phyloP scores from a whole-genome alignment of 176 grass and related monocot genomes.

The Poa annua region DNA sequence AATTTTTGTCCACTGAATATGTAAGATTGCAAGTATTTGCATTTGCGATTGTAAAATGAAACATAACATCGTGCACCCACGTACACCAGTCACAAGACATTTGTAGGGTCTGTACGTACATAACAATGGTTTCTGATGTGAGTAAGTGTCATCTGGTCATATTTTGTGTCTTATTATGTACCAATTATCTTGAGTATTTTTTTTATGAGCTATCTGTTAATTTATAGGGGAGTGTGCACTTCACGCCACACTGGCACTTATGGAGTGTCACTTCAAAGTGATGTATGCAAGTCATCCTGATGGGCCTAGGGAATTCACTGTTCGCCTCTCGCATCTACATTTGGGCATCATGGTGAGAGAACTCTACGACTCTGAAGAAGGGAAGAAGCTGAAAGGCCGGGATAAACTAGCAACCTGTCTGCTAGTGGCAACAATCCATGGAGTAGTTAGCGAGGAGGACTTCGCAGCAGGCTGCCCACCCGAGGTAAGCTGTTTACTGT shows the following conservation, averaged over 20 bases:
- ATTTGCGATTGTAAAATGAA: too few relatives aligned
- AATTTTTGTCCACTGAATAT: too few relatives aligned
- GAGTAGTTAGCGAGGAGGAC: neutral
- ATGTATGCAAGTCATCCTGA: neutral
- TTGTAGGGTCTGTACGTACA: too few relatives aligned
- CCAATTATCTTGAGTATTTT: neutral
- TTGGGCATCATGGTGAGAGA: neutral
- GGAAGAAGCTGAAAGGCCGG: neutral
- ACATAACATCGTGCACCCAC: too few relatives aligned
- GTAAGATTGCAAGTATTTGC: too few relatives aligned
- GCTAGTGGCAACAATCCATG: too few relatives aligned
- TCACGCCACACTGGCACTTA: neutral
- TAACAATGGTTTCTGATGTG: too few relatives aligned
- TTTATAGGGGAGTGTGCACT: neutral
- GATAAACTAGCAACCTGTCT: too few relatives aligned
- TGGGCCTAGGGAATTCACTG: neutral
- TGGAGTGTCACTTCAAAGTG: neutral
- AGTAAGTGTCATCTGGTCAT: too few relatives aligned
- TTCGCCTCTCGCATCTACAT: neutral
- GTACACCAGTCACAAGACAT: too few relatives aligned
- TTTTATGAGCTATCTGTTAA: neutral
- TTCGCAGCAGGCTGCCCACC: neutral
- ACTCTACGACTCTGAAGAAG: neutral
- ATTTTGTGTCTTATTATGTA: too few relatives aligned
- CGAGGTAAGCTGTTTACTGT: neutral